Percentiles rank a stretch among this genome's conserved stretches.
These are phyloP conservation scores for Botryosphaeria agaves DNA, from an alignment of 2,329 filamentous ascomycete species.

Conservation along the genomic window DNA sequence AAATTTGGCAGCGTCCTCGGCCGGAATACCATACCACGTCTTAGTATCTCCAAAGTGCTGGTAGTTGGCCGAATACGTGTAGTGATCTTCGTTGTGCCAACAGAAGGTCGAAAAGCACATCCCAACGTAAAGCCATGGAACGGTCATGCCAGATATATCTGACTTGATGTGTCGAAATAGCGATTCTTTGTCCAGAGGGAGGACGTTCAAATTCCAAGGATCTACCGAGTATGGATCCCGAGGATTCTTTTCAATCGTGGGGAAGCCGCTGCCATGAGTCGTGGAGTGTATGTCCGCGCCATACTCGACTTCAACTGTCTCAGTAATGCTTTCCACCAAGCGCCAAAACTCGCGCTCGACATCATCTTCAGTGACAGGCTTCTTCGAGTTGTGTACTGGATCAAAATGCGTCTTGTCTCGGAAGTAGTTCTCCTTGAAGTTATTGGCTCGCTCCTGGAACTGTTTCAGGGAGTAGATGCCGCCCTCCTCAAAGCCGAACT, in stretches of 20 bases:
- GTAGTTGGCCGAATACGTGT: conserved; percentile 94
- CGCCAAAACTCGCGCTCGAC: conserved; percentile 96
- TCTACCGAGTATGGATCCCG: conserved; percentile 74
- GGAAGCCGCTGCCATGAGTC: conserved; percentile 92
- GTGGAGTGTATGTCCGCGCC: conserved; percentile 97
- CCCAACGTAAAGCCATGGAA: conserved; percentile 96
- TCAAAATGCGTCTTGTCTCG: conserved; percentile 80
- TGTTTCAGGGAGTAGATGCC: conserved; percentile 88
- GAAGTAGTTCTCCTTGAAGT: conserved; percentile 92
- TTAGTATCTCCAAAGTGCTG: conserved; percentile 97
- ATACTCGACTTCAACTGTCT: conserved; percentile 95
- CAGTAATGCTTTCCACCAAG: conserved; percentile 80
- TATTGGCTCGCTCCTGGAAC: conserved; percentile 89
- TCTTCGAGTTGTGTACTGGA: conserved; percentile 61
- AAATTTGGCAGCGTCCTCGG: conserved; percentile 83
- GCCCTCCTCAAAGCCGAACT: conserved; percentile 95
- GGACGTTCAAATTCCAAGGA: conserved; percentile 88
- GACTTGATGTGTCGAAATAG: conserved; percentile 95
- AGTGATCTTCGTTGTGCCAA: conserved; percentile 98
- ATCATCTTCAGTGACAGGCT: conserved; percentile 80
- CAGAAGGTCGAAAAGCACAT: conserved; percentile 99
- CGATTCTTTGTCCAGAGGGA: conserved; percentile 80
- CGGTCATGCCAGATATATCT: conserved; percentile 97
- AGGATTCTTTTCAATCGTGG: conserved; percentile 81
- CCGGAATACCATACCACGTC: conserved; percentile 97